phyloP scores from a whole-genome alignment of 1,139 yeast species.

The Magnusiomyces suaveolens region DNA sequence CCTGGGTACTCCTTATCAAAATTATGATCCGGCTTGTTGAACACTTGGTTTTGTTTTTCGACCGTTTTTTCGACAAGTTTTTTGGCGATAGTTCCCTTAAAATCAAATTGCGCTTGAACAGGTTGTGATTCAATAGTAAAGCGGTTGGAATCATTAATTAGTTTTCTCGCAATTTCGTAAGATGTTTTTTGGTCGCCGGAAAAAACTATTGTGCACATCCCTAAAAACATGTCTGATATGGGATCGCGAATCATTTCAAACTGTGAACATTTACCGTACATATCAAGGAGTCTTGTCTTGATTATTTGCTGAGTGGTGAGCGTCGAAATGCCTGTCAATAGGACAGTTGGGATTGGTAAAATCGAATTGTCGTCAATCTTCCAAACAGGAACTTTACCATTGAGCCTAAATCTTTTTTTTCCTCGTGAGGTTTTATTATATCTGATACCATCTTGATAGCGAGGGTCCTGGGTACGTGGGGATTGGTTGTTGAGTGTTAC shows the following conservation, averaged over 20 bases:
- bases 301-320: slow-evolving; percentile 41
- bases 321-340: slow-evolving; percentile 55
- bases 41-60: slow-evolving; percentile 23
- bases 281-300: slow-evolving; percentile 42
- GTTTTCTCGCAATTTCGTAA: slow-evolving; percentile 40
- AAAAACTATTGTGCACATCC: slow-evolving; percentile 57
- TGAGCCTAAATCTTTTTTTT: slow-evolving; percentile 28
- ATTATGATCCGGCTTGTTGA: not conserved
- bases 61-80: slow-evolving; percentile 7
- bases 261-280: slow-evolving; percentile 52
- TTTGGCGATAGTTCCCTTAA: slow-evolving; percentile 20
- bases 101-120: slow-evolving; percentile 28
- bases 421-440: slow-evolving; percentile 26
- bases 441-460: slow-evolving; percentile 8
- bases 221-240: slow-evolving; percentile 68
- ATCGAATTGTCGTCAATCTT: slow-evolving; percentile 54
- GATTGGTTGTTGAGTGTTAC: slow-evolving; percentile 2
- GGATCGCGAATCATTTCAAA: slow-evolving; percentile 62
- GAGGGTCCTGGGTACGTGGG: slow-evolving; percentile 12
- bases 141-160: slow-evolving; percentile 29
- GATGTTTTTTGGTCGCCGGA: slow-evolving; percentile 43
- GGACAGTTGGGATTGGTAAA: slow-evolving; percentile 59
- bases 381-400: slow-evolving; percentile 46
- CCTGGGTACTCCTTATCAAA: not conserved
- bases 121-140: slow-evolving; percentile 31